phyloP scores from a whole-genome alignment of 2,329 filamentous ascomycete genomes.

The Aspergillus clavatus region DNA sequence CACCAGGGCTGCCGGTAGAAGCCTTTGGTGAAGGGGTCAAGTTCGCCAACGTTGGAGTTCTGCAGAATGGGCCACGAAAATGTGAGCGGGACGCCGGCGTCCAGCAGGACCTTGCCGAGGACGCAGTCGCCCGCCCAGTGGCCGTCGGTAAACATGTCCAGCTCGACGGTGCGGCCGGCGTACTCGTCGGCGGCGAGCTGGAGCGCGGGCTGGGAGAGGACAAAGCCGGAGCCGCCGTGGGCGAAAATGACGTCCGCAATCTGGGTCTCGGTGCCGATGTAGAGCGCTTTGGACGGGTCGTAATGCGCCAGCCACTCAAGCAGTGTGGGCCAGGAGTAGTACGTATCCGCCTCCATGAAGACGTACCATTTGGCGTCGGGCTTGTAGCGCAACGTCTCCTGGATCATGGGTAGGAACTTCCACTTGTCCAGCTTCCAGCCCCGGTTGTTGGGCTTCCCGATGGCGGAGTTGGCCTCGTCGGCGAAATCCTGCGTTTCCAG shows the following conservation, averaged over 20 bases:
- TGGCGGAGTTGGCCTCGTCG: conserved; percentile 36
- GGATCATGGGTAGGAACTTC: conserved; percentile 54
- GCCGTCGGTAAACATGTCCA: conserved; percentile 43
- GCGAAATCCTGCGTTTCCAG: conserved; percentile 36
- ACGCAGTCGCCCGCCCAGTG: conserved; percentile 51
- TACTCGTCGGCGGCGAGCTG: conserved; percentile 42
- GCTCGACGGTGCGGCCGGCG: conserved; percentile 35
- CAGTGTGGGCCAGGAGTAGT: conserved; percentile 51
- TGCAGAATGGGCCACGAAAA: conserved; percentile 48
- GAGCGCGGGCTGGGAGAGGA: conserved; percentile 49
- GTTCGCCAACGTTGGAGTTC: conserved; percentile 40
- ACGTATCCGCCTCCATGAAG: conserved; percentile 58
- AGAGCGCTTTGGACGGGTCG: conserved; percentile 46
- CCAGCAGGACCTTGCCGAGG: conserved; percentile 44
- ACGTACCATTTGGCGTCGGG: conserved; percentile 54
- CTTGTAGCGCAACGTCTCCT: conserved; percentile 42
- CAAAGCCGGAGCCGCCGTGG: conserved; percentile 51
- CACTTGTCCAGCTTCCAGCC: conserved; percentile 54
- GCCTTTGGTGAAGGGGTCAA: conserved; percentile 39
- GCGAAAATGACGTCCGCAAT: conserved; percentile 49
- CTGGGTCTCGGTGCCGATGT: conserved; percentile 52
- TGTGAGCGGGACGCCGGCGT: conserved; percentile 43
- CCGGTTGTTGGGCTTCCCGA: conserved; percentile 44
- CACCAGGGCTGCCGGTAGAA: conserved; percentile 46
- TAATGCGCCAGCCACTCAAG: conserved; percentile 50